Percentiles rank a stretch among this genome's conserved stretches.
These are phyloP conservation scores for Danielia oregonensis DNA, from an alignment of 805 yeast species.

Conservation along the genomic window DNA sequence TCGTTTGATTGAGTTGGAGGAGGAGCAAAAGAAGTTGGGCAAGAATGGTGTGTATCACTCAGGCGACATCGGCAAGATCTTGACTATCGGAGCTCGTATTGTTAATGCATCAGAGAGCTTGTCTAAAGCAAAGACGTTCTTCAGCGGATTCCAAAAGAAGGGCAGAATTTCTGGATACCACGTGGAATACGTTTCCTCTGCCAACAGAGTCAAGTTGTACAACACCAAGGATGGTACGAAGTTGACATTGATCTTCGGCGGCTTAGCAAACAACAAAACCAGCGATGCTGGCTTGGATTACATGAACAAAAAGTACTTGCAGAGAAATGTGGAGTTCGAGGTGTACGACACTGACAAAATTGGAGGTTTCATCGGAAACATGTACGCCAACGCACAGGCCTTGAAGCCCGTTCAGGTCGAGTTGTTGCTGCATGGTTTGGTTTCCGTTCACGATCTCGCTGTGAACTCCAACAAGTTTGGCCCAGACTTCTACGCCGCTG, in stretches of 20 bases:
- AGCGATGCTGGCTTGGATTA: conserved; percentile 43
- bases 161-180: conserved; percentile 54
- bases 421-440: conserved; percentile 61
- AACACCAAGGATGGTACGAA: conserved; percentile 71
- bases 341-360: conserved; percentile 68
- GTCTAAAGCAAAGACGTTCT: conserved; percentile 68
- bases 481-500: conserved; percentile 55
- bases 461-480: conserved; percentile 54
- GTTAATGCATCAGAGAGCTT: conserved; percentile 79
- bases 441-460: conserved; percentile 61
- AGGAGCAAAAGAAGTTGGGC: conserved; percentile 46
- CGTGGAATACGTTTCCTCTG: conserved; percentile 70
- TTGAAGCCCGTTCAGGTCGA: conserved; percentile 52
- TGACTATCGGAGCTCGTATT: conserved; percentile 54
- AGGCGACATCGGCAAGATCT: conserved; percentile 40
- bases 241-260: conserved; percentile 72
- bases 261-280: conserved; percentile 46
- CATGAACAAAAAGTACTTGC: conserved; percentile 54
- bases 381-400: conserved; percentile 49
- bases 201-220: conserved; percentile 60
- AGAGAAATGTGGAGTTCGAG: conserved; percentile 70
- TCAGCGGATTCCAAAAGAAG: conserved; percentile 66
- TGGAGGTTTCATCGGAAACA: conserved; percentile 77
- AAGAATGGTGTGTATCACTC: conserved; percentile 62
- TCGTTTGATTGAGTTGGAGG: conserved; percentile 64